phyloP scores from a whole-genome alignment of 2,329 filamentous ascomycete species.

The Lachnellula subtilissima region DNA sequence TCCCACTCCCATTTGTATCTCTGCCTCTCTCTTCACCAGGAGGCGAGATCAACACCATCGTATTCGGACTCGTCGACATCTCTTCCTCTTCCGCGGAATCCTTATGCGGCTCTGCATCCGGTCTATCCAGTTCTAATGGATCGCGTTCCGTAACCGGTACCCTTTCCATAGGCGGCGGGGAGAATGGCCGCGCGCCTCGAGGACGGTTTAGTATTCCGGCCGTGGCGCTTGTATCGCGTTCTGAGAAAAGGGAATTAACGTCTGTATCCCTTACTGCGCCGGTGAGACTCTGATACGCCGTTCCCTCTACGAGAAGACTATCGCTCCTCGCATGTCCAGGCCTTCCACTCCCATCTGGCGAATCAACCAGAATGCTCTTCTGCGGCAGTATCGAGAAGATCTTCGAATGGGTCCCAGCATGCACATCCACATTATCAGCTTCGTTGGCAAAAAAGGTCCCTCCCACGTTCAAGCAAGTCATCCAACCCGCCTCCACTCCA shows the following conservation, averaged over 20 bases:
- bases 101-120: conserved; percentile 4
- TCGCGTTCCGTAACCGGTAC: conserved; percentile 7
- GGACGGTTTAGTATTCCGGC: conserved; percentile 42
- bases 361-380: conserved; percentile 57
- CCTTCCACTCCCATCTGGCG: conserved; percentile 33
- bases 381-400: conserved; percentile 62
- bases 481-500: conserved; percentile 64
- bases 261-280: conserved; percentile 40
- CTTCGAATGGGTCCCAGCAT: conserved; percentile 40
- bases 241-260: conserved; percentile 50
- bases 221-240: conserved; percentile 28
- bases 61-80: neutral
- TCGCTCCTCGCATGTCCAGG: conserved; percentile 38
- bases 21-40: conserved; percentile 12
- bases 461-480: conserved; percentile 59
- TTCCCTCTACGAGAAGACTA: conserved; percentile 48
- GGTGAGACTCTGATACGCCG: conserved; percentile 55
- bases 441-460: conserved; percentile 55
- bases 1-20: conserved; percentile 18
- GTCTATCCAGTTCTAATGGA: conserved; percentile 7
- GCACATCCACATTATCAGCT: conserved; percentile 28
- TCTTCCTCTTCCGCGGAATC: conserved; percentile 13
- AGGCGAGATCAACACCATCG: neutral
- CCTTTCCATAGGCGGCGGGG: conserved; percentile 43
- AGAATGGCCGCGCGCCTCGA: conserved; percentile 54